phyloP scores from a whole-genome alignment of 768 basidiomycete genomes.

The Brasilioporus rufonigricans region DNA sequence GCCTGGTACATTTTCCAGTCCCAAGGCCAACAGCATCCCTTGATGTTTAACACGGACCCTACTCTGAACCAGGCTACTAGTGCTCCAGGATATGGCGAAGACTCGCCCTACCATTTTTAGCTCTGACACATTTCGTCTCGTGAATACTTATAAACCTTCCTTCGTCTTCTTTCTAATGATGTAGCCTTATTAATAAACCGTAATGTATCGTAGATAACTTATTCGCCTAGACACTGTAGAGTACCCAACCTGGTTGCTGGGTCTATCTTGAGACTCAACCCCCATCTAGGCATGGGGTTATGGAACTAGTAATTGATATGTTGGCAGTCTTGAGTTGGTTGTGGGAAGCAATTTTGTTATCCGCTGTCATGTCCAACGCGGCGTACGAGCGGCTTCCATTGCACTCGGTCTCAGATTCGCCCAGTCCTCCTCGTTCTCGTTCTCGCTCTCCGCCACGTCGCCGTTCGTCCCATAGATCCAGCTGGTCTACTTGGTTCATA shows the following conservation, averaged over 20 bases:
- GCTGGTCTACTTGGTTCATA: constrained; percentile 19
- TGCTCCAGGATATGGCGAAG: background rate
- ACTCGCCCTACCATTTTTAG: too few relatives aligned
- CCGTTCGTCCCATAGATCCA: constrained; percentile 27
- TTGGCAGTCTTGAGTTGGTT: background rate
- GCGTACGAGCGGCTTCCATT: constrained; percentile 51
- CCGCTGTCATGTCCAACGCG: constrained; percentile 36
- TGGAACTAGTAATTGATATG: background rate
- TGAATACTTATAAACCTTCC: too few relatives aligned
- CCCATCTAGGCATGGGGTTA: background rate
- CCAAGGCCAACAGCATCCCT: background rate
- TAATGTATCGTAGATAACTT: constrained; percentile 1
- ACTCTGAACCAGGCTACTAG: background rate
- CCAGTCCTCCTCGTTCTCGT: constrained; percentile 23
- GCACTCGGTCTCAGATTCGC: constrained; percentile 39
- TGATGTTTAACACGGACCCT: background rate
- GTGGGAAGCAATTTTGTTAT: background rate
- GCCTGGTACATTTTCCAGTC: background rate
- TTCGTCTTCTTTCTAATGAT: too few relatives aligned
- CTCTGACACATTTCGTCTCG: too few relatives aligned
- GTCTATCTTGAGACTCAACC: too few relatives aligned
- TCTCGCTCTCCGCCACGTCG: constrained; percentile 28
- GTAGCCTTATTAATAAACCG: constrained; percentile 5
- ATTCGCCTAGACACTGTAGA: background rate
- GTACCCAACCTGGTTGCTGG: background rate